Conservation (phyloP, 2,329 filamentous ascomycete species). For the Raffaelea albimanens region DNA sequence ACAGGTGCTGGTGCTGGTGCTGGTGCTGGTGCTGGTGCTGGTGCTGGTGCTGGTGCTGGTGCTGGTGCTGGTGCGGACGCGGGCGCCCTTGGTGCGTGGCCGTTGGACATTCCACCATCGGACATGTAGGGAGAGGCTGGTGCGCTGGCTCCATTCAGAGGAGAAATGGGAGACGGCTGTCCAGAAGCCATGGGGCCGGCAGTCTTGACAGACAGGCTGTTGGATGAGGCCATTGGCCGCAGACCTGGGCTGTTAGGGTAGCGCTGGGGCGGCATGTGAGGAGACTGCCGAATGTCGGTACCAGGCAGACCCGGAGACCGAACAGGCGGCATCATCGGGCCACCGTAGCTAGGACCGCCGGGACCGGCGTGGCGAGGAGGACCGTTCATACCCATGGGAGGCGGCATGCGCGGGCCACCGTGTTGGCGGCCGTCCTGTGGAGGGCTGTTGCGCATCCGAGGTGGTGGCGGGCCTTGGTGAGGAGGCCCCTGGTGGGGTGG, state of each 20-base stretch:
- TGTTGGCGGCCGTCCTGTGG: constrained; percentile 24
- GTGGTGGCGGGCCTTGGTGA: constrained; percentile 15
- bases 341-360: neutral
- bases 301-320: constrained; percentile 38
- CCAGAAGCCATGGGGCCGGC: constrained; percentile 14
- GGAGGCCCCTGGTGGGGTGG: too few species aligned
- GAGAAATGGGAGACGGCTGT: constrained; percentile 37
- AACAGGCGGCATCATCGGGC: constrained; percentile 16
- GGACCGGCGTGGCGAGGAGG: neutral
- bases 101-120: too few species aligned
- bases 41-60: too few species aligned
- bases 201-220: constrained; percentile 24
- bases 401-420: neutral
- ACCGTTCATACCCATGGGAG: neutral
- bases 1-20: too few species aligned
- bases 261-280: constrained; percentile 35
- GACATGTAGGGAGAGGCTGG: constrained; percentile 22
- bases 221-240: constrained; percentile 15
- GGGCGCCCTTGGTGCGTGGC: too few species aligned
- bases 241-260: constrained; percentile 19
- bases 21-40: too few species aligned
- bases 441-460: constrained; percentile 28
- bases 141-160: constrained; percentile 20
- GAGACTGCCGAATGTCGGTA: constrained; percentile 36
- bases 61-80: too few species aligned